Base-by-base conservation (phyloP, 805 yeast genomes). In the Debaryomyces castellii region DNA sequence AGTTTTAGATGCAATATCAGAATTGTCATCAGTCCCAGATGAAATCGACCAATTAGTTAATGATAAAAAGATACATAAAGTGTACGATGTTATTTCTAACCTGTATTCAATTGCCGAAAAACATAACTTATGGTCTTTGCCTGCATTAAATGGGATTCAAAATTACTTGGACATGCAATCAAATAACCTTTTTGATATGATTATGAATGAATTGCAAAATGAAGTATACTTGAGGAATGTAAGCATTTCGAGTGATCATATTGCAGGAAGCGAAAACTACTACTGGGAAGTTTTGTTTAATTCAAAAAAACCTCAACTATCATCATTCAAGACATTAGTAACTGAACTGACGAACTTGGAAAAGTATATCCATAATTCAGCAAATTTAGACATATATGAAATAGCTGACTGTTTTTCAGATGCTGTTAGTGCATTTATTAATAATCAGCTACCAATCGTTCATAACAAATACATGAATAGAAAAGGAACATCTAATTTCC, bases 131-230 rank as follows among this genome's bases (percentile, higher is more conserved):
- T 83, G 87, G 83, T 66, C 75, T 35, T 62, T 87, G 17, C 72
- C 81, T 1, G 80, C 85, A 0, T 67, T 86, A 61, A 58, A 60
- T 11, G 68, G 79, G 11, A 63, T 81, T 5, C 79, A 75, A 46
- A 74, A 67, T 36, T 79, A 78, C 50, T 66, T 85, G 14, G 78
- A 80, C 41, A 58, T 69, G 2, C 90, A 83, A 51, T 74, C 78
- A 12, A 80, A 79, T 46, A 75, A 77, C 35, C 67, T 91, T 23
- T 84, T 85, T 55, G 89, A 84, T 39, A 79, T 80, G 50, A 69
- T 91, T 16, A 69, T 87, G n/a, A 96, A 87, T 50, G 96, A 90
- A 56, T 66, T 89, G 35, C 83, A 81, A 47, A 77, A 74, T 39
- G 84, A 87, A 45, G 68, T 87, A n/a, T 88, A 84, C 55, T 69